Evolutionary conservation across 2,329 filamentous ascomycete genomes (phyloP).

Genomic region (Ampelomyces quisqualis): DNA sequence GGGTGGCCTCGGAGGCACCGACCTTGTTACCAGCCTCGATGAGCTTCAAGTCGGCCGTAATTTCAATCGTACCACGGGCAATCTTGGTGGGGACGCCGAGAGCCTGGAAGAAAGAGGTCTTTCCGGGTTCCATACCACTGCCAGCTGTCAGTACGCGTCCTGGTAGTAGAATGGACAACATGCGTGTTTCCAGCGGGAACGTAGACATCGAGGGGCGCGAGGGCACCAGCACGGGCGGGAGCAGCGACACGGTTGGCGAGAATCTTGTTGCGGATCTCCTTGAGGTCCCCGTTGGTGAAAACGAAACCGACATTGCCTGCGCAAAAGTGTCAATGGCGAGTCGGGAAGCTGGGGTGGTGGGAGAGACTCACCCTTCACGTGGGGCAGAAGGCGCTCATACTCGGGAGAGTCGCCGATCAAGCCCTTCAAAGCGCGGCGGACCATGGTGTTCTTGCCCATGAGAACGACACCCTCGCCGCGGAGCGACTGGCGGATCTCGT

Average conservation of each 20-base stretch:
- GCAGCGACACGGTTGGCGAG: slow-evolving; percentile 96
- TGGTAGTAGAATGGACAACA: slow-evolving; percentile 9
- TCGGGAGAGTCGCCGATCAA: slow-evolving; percentile 89
- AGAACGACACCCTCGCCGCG: slow-evolving; percentile 91
- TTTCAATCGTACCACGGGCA: slow-evolving; percentile 99
- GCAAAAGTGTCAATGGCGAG: slow-evolving; percentile 18
- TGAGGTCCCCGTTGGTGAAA: slow-evolving; percentile 98
- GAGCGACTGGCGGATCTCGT: slow-evolving; percentile 95
- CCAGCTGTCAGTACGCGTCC: slow-evolving; percentile 16
- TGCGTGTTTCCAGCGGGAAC: slow-evolving; percentile 93
- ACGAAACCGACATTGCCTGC: slow-evolving; percentile 93
- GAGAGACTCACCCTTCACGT: slow-evolving; percentile 69
- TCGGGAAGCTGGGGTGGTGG: background rate
- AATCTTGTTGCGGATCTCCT: slow-evolving; percentile 89
- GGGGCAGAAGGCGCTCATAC: slow-evolving; percentile 95
- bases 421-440: slow-evolving; percentile 95
- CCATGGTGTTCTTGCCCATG: slow-evolving; percentile 99
- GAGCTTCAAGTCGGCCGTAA: slow-evolving; percentile 96
- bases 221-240: slow-evolving; percentile 94
- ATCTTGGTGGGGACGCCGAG: slow-evolving; percentile 99
- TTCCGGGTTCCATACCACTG: slow-evolving; percentile 96
- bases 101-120: slow-evolving; percentile 99
- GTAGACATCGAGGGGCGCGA: slow-evolving; percentile 91
- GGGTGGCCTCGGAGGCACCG: slow-evolving; percentile 96
- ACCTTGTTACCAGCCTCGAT: slow-evolving; percentile 91